Conservation (phyloP, 768 basidiomycete genomes). For the Neoboletus subvelutipes region DNA sequence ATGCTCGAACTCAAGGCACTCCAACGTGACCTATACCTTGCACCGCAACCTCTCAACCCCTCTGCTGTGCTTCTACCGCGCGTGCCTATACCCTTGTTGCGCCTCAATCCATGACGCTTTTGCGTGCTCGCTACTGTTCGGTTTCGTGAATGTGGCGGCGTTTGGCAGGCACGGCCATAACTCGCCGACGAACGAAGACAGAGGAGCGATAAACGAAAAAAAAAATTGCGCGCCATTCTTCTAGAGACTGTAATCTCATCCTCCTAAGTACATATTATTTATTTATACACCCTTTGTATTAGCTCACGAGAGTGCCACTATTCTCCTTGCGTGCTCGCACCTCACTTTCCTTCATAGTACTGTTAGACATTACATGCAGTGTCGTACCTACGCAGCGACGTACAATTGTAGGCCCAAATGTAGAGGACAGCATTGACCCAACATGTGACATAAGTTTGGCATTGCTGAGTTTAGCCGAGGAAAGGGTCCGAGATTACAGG, state of each 20-base stretch:
- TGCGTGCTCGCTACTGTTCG: background rate
- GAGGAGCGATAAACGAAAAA: background rate
- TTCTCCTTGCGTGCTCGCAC: background rate
- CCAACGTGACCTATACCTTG: slow-evolving; percentile 59
- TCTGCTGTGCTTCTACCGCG: slow-evolving; percentile 44
- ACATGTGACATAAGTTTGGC: too few species aligned
- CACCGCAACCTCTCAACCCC: slow-evolving; percentile 47
- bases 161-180: background rate
- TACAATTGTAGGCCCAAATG: too few species aligned
- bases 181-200: background rate
- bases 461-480: too few species aligned
- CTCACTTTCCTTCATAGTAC: background rate
- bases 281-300: background rate
- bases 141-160: background rate
- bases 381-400: too few species aligned
- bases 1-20: slow-evolving; percentile 69
- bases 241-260: background rate
- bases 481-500: too few species aligned
- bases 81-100: slow-evolving; percentile 66
- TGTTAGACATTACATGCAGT: too few species aligned
- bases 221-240: background rate
- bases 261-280: too few species aligned
- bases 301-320: background rate
- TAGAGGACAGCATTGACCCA: too few species aligned
- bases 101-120: slow-evolving; percentile 40